These are phyloP conservation scores for Penicillium sp. DNA, from an alignment of 2,329 filamentous ascomycete genomes.

Conservation along the genomic window DNA sequence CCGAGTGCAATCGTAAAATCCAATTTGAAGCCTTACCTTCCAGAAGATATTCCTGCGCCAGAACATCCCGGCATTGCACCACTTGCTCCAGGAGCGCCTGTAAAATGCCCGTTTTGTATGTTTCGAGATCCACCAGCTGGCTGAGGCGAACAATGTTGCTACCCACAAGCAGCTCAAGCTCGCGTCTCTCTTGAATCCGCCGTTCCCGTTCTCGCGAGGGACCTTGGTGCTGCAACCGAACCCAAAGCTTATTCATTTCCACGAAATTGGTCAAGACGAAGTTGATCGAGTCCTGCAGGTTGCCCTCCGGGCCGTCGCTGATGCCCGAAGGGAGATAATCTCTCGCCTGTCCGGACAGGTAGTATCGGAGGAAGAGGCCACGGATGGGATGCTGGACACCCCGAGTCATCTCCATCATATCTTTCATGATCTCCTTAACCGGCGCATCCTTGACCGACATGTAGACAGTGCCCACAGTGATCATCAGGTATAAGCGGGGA, in stretches of 20 bases:
- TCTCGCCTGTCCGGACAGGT: conserved; percentile 90
- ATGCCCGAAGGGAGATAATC: conserved; percentile 82
- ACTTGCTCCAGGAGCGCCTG: conserved; percentile 92
- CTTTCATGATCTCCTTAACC: conserved; percentile 99
- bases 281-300: conserved; percentile 95
- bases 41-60: conserved; percentile 95
- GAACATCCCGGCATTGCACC: conserved; percentile 93
- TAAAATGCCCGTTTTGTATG: conserved; percentile 89
- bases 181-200: conserved; percentile 90
- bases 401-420: conserved; percentile 99
- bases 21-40: conserved; percentile 60
- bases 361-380: conserved; percentile 93
- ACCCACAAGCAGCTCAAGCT: conserved; percentile 91
- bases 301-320: conserved; percentile 90
- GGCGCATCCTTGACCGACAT: conserved; percentile 98
- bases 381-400: conserved; percentile 97
- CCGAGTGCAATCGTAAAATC: conserved; percentile 16
- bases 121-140: conserved; percentile 91
- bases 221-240: conserved; percentile 93
- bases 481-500: conserved; percentile 96
- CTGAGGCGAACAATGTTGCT: conserved; percentile 95
- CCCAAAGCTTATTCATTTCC: conserved; percentile 99
- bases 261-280: conserved; percentile 99
- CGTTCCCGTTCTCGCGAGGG: conserved; percentile 94
- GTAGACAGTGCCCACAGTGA: conserved; percentile 97